Evolutionary conservation across 2,329 filamentous ascomycete genomes (phyloP).

Genomic region (Septoria petroselini): DNA sequence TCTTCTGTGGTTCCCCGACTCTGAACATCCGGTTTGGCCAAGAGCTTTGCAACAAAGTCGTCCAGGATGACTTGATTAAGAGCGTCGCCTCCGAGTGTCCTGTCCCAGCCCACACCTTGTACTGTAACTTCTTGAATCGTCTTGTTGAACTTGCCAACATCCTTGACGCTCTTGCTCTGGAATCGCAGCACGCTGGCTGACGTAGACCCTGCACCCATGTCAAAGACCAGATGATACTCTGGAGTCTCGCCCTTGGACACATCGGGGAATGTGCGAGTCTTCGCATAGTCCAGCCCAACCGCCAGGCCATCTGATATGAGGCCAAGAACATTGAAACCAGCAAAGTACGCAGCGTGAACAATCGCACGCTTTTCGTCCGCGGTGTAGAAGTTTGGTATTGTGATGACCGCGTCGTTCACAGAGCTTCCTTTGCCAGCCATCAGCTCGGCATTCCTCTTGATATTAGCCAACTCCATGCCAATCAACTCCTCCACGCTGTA

Average conservation of each 20-base stretch:
- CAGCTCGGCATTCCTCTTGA: constrained; percentile 81
- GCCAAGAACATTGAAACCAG: constrained; percentile 79
- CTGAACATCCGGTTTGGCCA: constrained; percentile 62
- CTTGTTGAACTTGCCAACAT: constrained; percentile 90
- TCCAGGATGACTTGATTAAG: constrained; percentile 85
- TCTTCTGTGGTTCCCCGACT: constrained; percentile 61
- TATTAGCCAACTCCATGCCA: constrained; percentile 92
- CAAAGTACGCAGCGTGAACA: constrained; percentile 77
- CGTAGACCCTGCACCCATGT: constrained; percentile 95
- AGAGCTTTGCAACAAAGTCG: constrained; percentile 79
- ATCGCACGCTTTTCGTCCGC: constrained; percentile 85
- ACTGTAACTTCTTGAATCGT: constrained; percentile 94
- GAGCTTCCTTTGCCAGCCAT: constrained; percentile 71
- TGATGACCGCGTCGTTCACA: constrained; percentile 81
- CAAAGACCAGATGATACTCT: constrained; percentile 89
- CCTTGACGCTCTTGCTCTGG: constrained; percentile 84
- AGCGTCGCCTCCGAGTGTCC: constrained; percentile 81
- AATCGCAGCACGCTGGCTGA: constrained; percentile 88
- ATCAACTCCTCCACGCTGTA: constrained; percentile 87
- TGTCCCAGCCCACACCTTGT: constrained; percentile 82
- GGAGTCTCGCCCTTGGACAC: constrained; percentile 78
- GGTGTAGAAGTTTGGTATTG: constrained; percentile 86
- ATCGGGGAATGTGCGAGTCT: constrained; percentile 81
- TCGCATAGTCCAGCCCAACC: constrained; percentile 93
- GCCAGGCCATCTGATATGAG: constrained; percentile 87